Base-by-base conservation (phyloP, 2,329 filamentous ascomycete genomes). In the Exophiala sideris region DNA sequence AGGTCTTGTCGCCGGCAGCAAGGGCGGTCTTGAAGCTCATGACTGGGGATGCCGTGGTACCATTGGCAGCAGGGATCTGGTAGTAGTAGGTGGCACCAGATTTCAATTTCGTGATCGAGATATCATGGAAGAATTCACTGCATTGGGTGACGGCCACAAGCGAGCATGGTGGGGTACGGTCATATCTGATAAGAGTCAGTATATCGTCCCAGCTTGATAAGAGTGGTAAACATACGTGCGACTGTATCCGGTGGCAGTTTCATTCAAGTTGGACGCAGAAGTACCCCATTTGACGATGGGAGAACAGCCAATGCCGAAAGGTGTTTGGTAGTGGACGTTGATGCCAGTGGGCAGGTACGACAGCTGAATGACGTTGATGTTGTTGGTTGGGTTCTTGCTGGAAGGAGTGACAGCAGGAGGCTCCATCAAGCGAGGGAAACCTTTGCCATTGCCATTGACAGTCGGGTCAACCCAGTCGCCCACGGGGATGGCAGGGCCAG, bases 261-360 rank as follows among this genome's bases (percentile, higher is more conserved):
- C 62, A 53, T 63, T 59, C 59, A 79, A 60, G 5, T 67, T 54
- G 9, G 61, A 39, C 1, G 68, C 63, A 50, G 58, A 56, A 32
- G 61, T 67, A 9, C 78, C 78, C 73, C 75, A 80, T 14, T 68
- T 65, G 3, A 80, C 67, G 1, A 68, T 64, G 0, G 78, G 77
- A 3, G 66, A 58, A n/a, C 61, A 64, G 11, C 73, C 75, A n/a
- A 80, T 65, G 5, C 78, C 77, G 58, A 79, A 80, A 0, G 78
- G 76, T 0, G 78, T 80, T 66, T 80, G 78, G 63, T 73, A 80
- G 65, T 80, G 77, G 51, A 80, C 71, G 62, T 77, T 78, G 62
- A 80, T 74, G 33, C 77, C 78, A 46, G 69, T 64, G 1, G 76
- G 76, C 2, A 78, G 56, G 55, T 78, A 80, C 1, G 77, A 69